A percentile compares a stretch with the other conserved stretches of the same genome.
Conservation (phyloP, 768 basidiomycete genomes). For the Rhodotorula taiwanensis region DNA sequence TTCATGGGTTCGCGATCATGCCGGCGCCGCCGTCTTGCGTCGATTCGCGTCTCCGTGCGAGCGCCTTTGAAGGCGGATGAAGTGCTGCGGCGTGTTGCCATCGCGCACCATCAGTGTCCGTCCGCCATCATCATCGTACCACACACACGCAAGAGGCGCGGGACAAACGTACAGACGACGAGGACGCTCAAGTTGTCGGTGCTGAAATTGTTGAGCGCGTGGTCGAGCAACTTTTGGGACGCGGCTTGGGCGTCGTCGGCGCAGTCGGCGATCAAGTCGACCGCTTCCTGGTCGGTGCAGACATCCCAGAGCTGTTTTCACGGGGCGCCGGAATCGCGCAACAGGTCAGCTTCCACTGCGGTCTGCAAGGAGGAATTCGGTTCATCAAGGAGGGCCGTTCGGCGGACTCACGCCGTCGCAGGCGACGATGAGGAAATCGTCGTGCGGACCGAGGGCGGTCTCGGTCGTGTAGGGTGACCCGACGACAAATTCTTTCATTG, state of each 20-base stretch:
- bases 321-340: neutral
- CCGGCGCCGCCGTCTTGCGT: no score
- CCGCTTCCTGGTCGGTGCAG: constrained; percentile 77
- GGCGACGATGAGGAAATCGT: constrained; percentile 79
- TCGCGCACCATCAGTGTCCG: no score
- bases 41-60: no score
- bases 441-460: constrained; percentile 78
- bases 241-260: constrained; percentile 74
- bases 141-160: no score
- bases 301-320: constrained; percentile 74
- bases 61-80: no score
- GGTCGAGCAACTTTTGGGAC: constrained; percentile 63
- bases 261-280: constrained; percentile 63
- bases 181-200: neutral
- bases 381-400: neutral
- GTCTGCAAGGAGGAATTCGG: neutral
- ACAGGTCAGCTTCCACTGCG: neutral
- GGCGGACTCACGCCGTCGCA: constrained; percentile 63
- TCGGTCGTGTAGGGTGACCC: constrained; percentile 98
- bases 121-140: no score
- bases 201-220: constrained; percentile 55
- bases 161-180: neutral
- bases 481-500: constrained; percentile 99
- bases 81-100: no score
- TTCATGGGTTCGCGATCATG: no score